These are phyloP conservation scores for Tricharina praecox DNA, from an alignment of 495 filamentous ascomycete species.

Conservation along the genomic window DNA sequence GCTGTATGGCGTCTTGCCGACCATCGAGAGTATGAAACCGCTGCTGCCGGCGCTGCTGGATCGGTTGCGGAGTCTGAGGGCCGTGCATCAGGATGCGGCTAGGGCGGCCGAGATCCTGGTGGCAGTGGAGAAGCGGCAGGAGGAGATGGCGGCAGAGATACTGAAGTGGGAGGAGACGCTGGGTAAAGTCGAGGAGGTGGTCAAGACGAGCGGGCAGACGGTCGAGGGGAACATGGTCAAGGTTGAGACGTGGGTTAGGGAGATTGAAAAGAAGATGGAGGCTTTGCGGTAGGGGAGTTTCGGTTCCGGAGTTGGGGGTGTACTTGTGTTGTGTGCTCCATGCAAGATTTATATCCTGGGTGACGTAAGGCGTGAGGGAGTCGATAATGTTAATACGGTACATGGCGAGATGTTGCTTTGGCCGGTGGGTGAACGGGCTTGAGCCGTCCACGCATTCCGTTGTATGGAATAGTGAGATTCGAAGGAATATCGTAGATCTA, in stretches of 20 bases:
- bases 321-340: too few relatives aligned
- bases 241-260: constrained; percentile 77
- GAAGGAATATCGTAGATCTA: too few relatives aligned
- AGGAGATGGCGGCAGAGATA: constrained; percentile 68
- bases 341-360: too few relatives aligned
- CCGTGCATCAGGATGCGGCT: constrained; percentile 74
- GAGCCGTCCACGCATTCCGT: too few relatives aligned
- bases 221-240: constrained; percentile 61
- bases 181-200: constrained; percentile 55
- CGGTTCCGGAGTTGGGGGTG: background rate
- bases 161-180: constrained; percentile 72
- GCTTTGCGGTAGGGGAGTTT: too few relatives aligned
- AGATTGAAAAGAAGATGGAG: constrained; percentile 57
- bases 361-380: too few relatives aligned
- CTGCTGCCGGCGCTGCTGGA: constrained; percentile 74
- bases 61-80: constrained; percentile 62
- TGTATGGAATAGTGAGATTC: too few relatives aligned
- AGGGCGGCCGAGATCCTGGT: constrained; percentile 65
- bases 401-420: too few relatives aligned
- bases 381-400: too few relatives aligned
- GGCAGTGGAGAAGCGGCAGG: constrained; percentile 59
- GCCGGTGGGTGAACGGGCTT: too few relatives aligned
- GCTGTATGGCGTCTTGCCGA: constrained; percentile 72
- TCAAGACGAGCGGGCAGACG: constrained; percentile 49
- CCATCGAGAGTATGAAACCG: constrained; percentile 73